Conservation (phyloP, 2,329 filamentous ascomycete species). For the Talaromyces islandicus region DNA sequence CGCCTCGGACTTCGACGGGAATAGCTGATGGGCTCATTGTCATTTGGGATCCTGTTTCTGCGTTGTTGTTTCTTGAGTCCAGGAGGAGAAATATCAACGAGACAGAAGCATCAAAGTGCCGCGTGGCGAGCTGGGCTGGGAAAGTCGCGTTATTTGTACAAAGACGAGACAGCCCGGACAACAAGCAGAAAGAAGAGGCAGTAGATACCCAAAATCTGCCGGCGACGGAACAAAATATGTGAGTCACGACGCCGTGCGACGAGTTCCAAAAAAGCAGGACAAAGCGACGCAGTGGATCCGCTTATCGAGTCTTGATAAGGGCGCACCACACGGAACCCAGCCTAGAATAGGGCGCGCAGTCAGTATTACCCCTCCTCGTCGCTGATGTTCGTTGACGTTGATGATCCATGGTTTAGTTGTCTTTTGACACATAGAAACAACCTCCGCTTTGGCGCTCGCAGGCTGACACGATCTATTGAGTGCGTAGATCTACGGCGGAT, state of each 20-base stretch:
- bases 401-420: background rate
- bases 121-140: background rate
- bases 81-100: background rate
- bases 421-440: background rate
- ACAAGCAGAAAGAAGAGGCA: background rate
- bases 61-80: background rate
- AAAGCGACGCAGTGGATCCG: background rate
- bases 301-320: background rate
- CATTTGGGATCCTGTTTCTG: background rate
- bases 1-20: slow-evolving; percentile 25
- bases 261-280: background rate
- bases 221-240: background rate
- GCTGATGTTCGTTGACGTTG: background rate
- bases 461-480: no score
- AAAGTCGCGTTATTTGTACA: background rate
- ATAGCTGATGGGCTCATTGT: slow-evolving; percentile 25
- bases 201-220: background rate
- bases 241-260: background rate
- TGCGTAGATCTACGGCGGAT: background rate
- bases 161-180: background rate
- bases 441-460: background rate
- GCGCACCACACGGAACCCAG: background rate
- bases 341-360: background rate
- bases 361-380: background rate
- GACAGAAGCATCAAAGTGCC: background rate